A percentile compares a stretch with the other conserved stretches of the same genome.
phyloP scores from a whole-genome alignment of 2,329 filamentous ascomycete species.

The Cercospora canescens region DNA sequence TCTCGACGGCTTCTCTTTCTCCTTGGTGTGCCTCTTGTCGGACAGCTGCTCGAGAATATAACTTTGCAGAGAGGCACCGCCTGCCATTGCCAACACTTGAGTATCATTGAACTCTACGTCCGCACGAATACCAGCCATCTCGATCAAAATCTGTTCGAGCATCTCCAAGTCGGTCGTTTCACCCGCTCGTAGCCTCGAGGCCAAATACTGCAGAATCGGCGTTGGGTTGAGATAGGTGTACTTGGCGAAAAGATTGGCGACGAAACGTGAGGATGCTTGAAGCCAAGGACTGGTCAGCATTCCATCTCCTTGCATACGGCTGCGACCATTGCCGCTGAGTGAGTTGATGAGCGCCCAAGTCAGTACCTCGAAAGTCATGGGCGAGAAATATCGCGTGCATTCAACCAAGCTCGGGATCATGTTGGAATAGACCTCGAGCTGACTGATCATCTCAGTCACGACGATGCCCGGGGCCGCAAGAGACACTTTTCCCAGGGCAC shows the following conservation, averaged over 20 bases:
- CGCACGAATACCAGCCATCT: constrained; percentile 91
- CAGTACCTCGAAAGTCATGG: constrained; percentile 87
- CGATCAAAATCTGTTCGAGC: constrained; percentile 82
- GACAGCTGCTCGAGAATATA: constrained; percentile 78
- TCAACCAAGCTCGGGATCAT: constrained; percentile 93
- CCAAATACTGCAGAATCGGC: constrained; percentile 87
- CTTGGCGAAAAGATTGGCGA: constrained; percentile 83
- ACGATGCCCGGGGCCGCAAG: constrained; percentile 88
- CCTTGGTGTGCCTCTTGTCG: constrained; percentile 72
- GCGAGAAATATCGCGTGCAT: constrained; percentile 90
- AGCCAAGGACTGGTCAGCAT: constrained; percentile 89
- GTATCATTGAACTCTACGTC: constrained; percentile 85
- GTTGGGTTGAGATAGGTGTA: constrained; percentile 81
- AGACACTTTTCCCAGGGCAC: constrained; percentile 87
- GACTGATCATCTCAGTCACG: constrained; percentile 82
- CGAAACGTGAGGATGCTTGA: constrained; percentile 84
- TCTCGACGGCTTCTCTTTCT: constrained; percentile 63
- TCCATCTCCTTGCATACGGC: constrained; percentile 62
- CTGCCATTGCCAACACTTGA: constrained; percentile 85
- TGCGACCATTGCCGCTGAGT: constrained; percentile 58
- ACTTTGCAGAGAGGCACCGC: constrained; percentile 74
- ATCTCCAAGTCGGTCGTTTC: constrained; percentile 91
- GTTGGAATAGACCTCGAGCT: constrained; percentile 93
- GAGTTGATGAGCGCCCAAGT: constrained; percentile 87
- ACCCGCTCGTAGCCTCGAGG: constrained; percentile 75